Evolutionary conservation across 2,329 filamentous ascomycete species (phyloP).

Genomic region (Neopestalotiopsis sp.): DNA sequence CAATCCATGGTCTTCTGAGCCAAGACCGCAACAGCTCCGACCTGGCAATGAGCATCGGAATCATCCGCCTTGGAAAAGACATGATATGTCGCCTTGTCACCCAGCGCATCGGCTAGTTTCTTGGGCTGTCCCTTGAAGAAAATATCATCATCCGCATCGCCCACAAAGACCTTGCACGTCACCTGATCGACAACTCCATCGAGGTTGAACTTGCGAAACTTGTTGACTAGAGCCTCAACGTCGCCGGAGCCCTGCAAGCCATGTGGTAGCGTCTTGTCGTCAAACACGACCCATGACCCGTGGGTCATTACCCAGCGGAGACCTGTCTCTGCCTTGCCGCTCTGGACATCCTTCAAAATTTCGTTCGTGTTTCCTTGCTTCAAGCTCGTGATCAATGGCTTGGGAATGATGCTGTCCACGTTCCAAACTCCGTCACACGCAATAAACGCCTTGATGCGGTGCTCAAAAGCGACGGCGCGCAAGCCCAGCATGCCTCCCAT

Average conservation of each 20-base stretch:
- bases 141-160: slow-evolving; percentile 26
- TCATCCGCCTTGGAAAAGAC: background rate
- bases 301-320: background rate
- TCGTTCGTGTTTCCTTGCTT: background rate
- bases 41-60: background rate
- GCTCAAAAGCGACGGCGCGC: slow-evolving; percentile 49
- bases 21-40: background rate
- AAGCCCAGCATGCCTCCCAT: slow-evolving; percentile 46
- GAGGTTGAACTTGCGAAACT: background rate
- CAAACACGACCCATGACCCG: background rate
- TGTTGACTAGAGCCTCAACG: background rate
- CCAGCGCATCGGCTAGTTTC: slow-evolving; percentile 25
- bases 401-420: slow-evolving; percentile 8
- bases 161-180: slow-evolving; percentile 28
- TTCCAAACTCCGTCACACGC: slow-evolving; percentile 45
- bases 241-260: background rate
- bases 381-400: no score
- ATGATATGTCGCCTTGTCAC: slow-evolving; percentile 24
- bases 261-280: background rate
- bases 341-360: background rate
- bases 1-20: background rate
- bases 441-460: slow-evolving; percentile 43
- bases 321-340: background rate
- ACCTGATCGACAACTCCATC: slow-evolving; percentile 14
- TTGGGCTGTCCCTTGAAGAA: slow-evolving; percentile 33